phyloP scores from a whole-genome alignment of 805 yeast genomes.

The Candida michaelii region DNA sequence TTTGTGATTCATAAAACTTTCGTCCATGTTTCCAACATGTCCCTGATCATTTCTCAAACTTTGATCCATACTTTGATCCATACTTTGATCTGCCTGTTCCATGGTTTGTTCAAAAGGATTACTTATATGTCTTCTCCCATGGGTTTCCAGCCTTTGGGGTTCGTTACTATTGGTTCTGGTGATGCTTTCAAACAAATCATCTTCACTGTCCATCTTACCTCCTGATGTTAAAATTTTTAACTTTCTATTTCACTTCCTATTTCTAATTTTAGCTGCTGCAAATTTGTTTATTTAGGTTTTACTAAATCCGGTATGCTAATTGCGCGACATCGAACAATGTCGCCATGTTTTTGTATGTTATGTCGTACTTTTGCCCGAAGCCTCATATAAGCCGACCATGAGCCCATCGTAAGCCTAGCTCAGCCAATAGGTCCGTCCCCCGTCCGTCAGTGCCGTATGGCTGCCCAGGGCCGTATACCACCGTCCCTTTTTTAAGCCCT shows the following conservation, averaged over 20 bases:
- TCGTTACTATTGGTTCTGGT: constrained; percentile 1
- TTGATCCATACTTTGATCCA: neutral
- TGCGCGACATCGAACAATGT: neutral
- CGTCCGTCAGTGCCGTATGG: too few species aligned
- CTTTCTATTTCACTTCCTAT: neutral
- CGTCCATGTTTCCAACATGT: too few species aligned
- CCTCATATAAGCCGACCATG: too few species aligned
- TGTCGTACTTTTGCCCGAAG: too few species aligned
- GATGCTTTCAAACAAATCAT: constrained; percentile 14
- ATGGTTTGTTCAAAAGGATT: constrained; percentile 2
- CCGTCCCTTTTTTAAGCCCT: too few species aligned
- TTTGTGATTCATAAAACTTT: too few species aligned
- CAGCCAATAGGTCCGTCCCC: too few species aligned
- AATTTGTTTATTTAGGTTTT: constrained; percentile 10
- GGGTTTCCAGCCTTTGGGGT: neutral
- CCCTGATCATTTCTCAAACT: too few species aligned
- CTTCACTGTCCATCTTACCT: constrained; percentile 9
- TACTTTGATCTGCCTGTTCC: neutral
- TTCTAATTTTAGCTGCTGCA: constrained; percentile 12
- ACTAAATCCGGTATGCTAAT: constrained; percentile 7
- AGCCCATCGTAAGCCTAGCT: too few species aligned
- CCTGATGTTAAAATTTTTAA: neutral
- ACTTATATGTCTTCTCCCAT: constrained; percentile 4
- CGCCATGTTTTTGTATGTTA: too few species aligned
- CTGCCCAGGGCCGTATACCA: too few species aligned